phyloP scores from a whole-genome alignment of 169 alveolate species.

The Condylostoma magnum region DNA sequence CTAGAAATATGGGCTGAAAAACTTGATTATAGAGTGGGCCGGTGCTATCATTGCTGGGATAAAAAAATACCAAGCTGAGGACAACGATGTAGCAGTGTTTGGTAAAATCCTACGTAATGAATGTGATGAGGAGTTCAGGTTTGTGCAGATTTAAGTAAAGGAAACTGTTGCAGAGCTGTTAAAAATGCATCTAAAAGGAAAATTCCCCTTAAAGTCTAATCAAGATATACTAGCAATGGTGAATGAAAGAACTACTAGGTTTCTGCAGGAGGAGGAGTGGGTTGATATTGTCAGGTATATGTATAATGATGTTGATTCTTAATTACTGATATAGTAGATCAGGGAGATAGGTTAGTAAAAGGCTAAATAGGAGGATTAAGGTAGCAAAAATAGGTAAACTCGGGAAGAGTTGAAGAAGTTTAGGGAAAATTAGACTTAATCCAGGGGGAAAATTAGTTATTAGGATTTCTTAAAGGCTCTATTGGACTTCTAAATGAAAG shows the following conservation, averaged over 20 bases:
- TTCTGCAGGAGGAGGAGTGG: constrained; percentile 76
- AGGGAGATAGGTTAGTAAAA: constrained; percentile 25
- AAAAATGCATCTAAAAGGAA: constrained; percentile 68
- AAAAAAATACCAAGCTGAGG: constrained; percentile 68
- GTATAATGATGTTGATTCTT: constrained; percentile 79
- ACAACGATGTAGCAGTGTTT: constrained; percentile 82
- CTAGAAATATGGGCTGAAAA: constrained; percentile 84
- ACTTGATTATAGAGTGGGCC: constrained; percentile 83
- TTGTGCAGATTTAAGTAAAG: constrained; percentile 68
- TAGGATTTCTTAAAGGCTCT: constrained; percentile 66
- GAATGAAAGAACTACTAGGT: constrained; percentile 56
- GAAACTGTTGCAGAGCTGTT: constrained; percentile 70
- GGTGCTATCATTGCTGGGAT: constrained; percentile 74
- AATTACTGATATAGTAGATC: constrained; percentile 53
- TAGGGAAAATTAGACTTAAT: constrained; percentile 50
- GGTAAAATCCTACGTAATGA: constrained; percentile 85
- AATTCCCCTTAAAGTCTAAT: constrained; percentile 71
- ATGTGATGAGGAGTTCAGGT: constrained; percentile 85
- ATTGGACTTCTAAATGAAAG: constrained; percentile 75
- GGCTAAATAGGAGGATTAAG: not conserved
- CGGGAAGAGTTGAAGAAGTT: constrained; percentile 55
- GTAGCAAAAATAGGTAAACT: constrained; percentile 66
- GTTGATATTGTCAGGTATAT: constrained; percentile 76
- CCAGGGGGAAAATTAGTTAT: constrained; percentile 46
- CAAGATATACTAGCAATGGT: constrained; percentile 75